A percentile compares a stretch with the other conserved stretches of the same genome.
Evolutionary conservation across 805 yeast species (phyloP).

Genomic region (Metschnikowia continentalis): DNA sequence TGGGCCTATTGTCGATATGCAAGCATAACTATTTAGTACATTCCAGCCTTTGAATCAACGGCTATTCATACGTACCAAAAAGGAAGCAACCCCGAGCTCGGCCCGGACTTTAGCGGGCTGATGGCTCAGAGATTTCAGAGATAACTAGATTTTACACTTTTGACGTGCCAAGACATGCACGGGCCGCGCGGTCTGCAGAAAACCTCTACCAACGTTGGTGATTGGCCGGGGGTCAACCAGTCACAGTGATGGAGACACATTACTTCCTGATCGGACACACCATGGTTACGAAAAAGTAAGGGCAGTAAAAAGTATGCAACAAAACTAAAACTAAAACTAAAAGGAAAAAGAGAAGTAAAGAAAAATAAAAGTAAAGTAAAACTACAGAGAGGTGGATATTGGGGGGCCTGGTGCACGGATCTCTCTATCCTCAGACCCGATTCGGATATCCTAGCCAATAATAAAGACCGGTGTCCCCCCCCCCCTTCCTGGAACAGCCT

Average conservation of each 20-base stretch:
- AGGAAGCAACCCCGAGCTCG: too few species aligned
- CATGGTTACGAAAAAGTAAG: not conserved
- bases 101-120: not conserved
- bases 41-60: too few species aligned
- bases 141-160: not conserved
- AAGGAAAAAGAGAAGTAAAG: too few species aligned
- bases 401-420: not conserved
- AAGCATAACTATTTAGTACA: not conserved
- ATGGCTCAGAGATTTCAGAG: not conserved
- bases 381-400: too few species aligned
- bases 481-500: too few species aligned
- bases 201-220: not conserved
- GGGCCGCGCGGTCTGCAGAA: not conserved
- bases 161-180: slow-evolving; percentile 4
- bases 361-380: too few species aligned
- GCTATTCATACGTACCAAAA: not conserved
- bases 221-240: slow-evolving; percentile 1
- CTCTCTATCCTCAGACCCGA: too few species aligned
- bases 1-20: not conserved
- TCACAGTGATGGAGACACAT: not conserved
- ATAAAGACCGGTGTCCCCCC: too few species aligned
- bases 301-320: too few species aligned
- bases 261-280: not conserved
- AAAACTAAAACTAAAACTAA: too few species aligned
- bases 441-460: too few species aligned